phyloP scores from a whole-genome alignment of 192 early-diverging fungal genomes.

The Gaertneriomyces sp. region DNA sequence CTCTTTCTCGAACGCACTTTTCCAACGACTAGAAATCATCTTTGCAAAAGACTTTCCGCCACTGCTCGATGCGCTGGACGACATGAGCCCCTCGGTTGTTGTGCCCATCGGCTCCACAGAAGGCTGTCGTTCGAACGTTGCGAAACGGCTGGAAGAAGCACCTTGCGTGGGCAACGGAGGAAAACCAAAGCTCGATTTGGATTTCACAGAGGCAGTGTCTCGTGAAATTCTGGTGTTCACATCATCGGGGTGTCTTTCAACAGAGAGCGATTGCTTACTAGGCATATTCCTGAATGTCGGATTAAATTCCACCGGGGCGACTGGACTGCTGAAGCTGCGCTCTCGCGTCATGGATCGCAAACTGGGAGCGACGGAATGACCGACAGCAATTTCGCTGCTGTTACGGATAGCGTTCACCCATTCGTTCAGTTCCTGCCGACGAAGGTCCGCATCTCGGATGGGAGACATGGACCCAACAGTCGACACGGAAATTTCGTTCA shows the following conservation, averaged over 20 bases:
- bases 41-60: conserved; percentile 24
- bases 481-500: conserved; percentile 16
- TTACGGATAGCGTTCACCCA: conserved; percentile 30
- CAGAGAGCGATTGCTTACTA: no score
- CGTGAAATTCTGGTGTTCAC: no score
- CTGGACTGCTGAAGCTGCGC: background rate
- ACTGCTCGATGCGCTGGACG: background rate
- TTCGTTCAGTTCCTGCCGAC: conserved; percentile 31
- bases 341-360: background rate
- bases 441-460: conserved; percentile 3
- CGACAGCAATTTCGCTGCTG: conserved; percentile 11
- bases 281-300: no score
- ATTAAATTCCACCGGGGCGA: no score
- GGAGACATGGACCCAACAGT: conserved; percentile 6
- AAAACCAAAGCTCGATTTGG: no score
- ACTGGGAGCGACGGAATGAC: background rate
- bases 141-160: no score
- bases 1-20: conserved; percentile 30
- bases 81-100: background rate
- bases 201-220: no score
- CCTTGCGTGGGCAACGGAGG: no score
- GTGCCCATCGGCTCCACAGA: background rate
- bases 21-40: conserved; percentile 22
- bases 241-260: no score
- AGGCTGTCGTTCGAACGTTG: no score